Percentiles rank a stretch among this genome's conserved stretches.
Conservation (phyloP, 2,329 filamentous ascomycete species). For the Ophiocordyceps camponoti-floridani region DNA sequence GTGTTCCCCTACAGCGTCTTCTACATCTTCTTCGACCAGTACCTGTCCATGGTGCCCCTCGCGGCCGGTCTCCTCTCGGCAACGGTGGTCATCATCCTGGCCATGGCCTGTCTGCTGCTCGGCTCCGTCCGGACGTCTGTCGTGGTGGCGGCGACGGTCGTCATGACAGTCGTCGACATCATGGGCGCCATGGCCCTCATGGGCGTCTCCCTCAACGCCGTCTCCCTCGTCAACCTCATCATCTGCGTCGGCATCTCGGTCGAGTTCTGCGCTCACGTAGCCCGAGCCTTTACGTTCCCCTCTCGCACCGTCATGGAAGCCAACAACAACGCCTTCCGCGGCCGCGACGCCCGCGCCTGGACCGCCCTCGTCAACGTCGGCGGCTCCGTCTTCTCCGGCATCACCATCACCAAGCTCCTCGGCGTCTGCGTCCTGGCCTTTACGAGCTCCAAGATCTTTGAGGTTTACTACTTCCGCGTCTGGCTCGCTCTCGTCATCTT, state of each 20-base stretch:
- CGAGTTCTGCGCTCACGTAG: conserved; percentile 95
- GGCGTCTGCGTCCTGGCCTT: conserved; percentile 88
- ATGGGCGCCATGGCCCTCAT: conserved; percentile 87
- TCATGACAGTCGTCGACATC: conserved; percentile 89
- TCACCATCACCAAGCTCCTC: conserved; percentile 87
- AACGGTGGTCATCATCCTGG: conserved; percentile 70
- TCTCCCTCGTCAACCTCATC: conserved; percentile 87
- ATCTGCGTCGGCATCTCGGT: conserved; percentile 95
- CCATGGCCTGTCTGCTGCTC: conserved; percentile 62
- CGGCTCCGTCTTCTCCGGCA: conserved; percentile 85
- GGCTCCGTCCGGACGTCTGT: conserved; percentile 69
- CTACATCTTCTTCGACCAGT: conserved; percentile 99
- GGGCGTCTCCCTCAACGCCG: conserved; percentile 80
- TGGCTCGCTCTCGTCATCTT: conserved; percentile 87
- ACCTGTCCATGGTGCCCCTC: conserved; percentile 65
- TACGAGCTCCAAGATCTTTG: conserved; percentile 94
- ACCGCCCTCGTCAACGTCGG: conserved; percentile 89
- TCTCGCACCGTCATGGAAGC: conserved; percentile 61
- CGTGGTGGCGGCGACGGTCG: conserved; percentile 70
- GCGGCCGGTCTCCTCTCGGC: conserved; percentile 66
- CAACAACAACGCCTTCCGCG: conserved; percentile 60
- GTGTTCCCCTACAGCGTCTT: conserved; percentile 96
- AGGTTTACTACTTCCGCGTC: conserved; percentile 97
- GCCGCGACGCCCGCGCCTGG: conserved; percentile 75
- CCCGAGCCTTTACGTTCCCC: conserved; percentile 89